Base-by-base conservation (phyloP, 2,329 filamentous ascomycete species). In the Penicillium occitanis region DNA sequence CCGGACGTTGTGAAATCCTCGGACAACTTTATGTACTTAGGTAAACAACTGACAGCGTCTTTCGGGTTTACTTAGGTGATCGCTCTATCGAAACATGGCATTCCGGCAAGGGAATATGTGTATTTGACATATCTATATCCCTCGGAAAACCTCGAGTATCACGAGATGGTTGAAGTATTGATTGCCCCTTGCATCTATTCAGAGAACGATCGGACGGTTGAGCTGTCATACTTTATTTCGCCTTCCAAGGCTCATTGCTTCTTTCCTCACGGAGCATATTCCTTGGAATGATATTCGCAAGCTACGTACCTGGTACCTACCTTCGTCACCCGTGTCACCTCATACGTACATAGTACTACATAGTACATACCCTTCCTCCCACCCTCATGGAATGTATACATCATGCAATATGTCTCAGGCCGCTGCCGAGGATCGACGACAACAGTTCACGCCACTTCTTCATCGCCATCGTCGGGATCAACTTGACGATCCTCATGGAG, bases 141-240 rank as follows among this genome's bases (percentile, higher is more conserved):
- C 11, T 37, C 53, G 17, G 7, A 57, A 57, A n/a, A 22, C 2
- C 8, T 57, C n/a, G 19, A 37, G 53, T 57, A 40, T 57, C 53
- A 57, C 53, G 53, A 57, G 53, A 57, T 57, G 33, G 11, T 22
- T 22, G 11, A 57, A 57, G 11, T 40, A 57, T 37, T 37, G n/a
- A 25, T 6, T 37, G 8, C 53, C 33, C 53, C 53, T 57, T 57
- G 53, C 53, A 40, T 57, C 33, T 14, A 1, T 22, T 3, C 30
- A 22, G 19, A 7, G 30, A 57, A 37, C 10, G 53, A 37, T 25
- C 33, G 33, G n/a, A 22, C 53, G 33, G 30, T 40, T 57, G 51
- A 57, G 53, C 53, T 57, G 33, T 57, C 33, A 57, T 57, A 57
- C 53, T 40, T 25, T 57, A 25, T 57, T 57, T 57, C 33, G 5